Evolutionary conservation across 805 yeast species (phyloP).

Genomic region (Ogataea pini): DNA sequence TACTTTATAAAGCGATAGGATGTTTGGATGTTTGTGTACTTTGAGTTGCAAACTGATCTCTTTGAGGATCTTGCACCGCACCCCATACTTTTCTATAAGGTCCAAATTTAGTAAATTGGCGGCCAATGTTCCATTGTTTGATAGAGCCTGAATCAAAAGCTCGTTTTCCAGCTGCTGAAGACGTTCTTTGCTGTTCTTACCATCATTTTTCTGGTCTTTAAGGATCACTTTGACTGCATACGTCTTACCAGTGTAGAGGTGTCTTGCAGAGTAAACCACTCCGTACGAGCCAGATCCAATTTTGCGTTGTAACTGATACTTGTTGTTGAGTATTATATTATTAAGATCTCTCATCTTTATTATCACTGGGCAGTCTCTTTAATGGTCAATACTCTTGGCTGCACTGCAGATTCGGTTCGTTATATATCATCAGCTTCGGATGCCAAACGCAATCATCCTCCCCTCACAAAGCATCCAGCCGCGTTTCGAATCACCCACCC

Average conservation of each 20-base stretch:
- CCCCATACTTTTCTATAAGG: constrained; percentile 37
- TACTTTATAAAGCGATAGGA: constrained; percentile 74
- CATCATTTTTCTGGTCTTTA: constrained; percentile 43
- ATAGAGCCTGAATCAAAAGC: constrained; percentile 26
- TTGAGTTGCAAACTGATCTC: constrained; percentile 74
- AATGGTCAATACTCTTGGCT: no score
- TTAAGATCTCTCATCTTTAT: constrained; percentile 31
- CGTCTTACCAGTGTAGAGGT: constrained; percentile 47
- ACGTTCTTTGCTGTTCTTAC: constrained; percentile 32
- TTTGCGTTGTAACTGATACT: constrained; percentile 46
- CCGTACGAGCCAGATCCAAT: constrained; percentile 90
- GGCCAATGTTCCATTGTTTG: constrained; percentile 29
- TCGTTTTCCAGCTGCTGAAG: constrained; percentile 32
- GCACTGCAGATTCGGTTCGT: background rate
- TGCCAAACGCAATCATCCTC: constrained; percentile 3
- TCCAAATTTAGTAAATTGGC: constrained; percentile 38
- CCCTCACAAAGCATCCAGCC: constrained; percentile 1
- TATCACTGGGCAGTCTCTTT: no score
- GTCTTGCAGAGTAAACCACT: constrained; percentile 68
- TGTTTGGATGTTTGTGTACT: constrained; percentile 78
- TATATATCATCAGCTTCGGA: background rate
- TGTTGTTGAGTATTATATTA: constrained; percentile 35
- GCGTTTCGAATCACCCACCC: background rate
- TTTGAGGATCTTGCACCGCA: constrained; percentile 44
- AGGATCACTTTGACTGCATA: constrained; percentile 75